Base-by-base conservation (phyloP, 2,329 filamentous ascomycete genomes). In the Stemphylium vesicarium region DNA sequence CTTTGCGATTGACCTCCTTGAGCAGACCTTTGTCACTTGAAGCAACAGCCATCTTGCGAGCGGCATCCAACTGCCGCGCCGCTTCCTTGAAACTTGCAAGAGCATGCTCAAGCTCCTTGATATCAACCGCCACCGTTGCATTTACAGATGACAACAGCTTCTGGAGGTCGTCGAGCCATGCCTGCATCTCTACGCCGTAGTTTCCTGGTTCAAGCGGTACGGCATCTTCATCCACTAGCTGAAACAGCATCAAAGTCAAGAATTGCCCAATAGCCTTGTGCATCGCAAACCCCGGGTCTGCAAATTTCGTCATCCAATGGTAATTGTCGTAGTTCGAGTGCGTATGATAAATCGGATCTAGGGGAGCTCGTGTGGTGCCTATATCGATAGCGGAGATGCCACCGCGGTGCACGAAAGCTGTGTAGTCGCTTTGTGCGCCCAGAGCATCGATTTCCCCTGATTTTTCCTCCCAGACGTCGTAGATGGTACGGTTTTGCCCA, bases 221-320 rank as follows among this genome's bases (percentile, higher is more conserved):
- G 24, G 75, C 52, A 0, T 70, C 60, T 40, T 78, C 75, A 33
- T 59, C 72, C 12, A 73, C 62, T n/a, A 78, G 55, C 45, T 75
- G 73, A 53, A 78, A 79, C 4, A 75, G 65, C 16, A 81, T 68
- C 13, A 81, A 68, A 0, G 75, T 66, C 5, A 79, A 59, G 49
- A 75, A 79, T 53, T 82, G 78, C 2, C 79, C 80, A 58, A 83
- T 80, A 2, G 77, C 78, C 4, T 75, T 74, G 57, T 84, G 81
- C 8, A 77, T 75, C 33, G 74, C 65, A 62, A 81, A 83, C 2
- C 77, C 80, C 0, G 80, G 80, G 60, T 83, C 81, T 7, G 78
- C 81, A 54, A 76, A 82, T 0, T 71, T 78, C 0, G 65, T 59
- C 80, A 83, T 82, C 81, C 81, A 83, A 54, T 79, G 75, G 55